Percentiles rank a stretch among this genome's conserved stretches.
phyloP scores from a whole-genome alignment of 2,329 filamentous ascomycete species.

The Aspergillus amoenus region DNA sequence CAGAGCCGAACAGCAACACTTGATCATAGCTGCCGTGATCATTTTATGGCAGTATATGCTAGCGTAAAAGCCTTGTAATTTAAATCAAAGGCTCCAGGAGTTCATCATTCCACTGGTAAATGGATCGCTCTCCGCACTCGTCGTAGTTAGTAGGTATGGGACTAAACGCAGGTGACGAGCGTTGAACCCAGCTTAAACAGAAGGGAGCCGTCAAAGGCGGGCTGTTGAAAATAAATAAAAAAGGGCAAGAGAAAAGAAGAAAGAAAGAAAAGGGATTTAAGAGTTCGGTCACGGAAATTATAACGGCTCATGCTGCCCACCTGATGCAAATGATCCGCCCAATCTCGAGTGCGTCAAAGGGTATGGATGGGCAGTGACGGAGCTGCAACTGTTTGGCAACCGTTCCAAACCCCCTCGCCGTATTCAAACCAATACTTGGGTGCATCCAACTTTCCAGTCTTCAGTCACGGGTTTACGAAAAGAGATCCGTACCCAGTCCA shows the following conservation, averaged over 20 bases:
- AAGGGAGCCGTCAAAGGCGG: not conserved
- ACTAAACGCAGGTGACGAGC: not conserved
- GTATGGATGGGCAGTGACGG: constrained; percentile 19
- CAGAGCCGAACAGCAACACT: not conserved
- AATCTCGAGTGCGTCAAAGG: constrained; percentile 16
- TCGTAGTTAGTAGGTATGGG: not conserved
- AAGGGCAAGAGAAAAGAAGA: not conserved
- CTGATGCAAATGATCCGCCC: constrained; percentile 19
- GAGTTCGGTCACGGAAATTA: constrained; percentile 14
- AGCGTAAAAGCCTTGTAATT: not conserved
- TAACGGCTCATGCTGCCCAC: constrained; percentile 18
- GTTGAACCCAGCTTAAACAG: not conserved
- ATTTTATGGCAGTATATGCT: not conserved
- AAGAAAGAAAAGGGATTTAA: constrained; percentile 1
- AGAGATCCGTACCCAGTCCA: constrained; percentile 1
- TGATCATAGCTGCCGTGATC: not conserved
- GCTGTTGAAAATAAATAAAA: not conserved
- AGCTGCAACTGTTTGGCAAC: constrained; percentile 8
- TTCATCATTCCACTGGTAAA: not conserved
- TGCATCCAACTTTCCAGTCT: constrained; percentile 3
- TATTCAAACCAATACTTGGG: constrained; percentile 10
- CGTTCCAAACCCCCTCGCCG: constrained; percentile 2
- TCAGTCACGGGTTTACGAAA: constrained; percentile 4
- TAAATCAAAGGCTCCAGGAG: not conserved
- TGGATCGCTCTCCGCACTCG: not conserved